Evolutionary conservation across 2,329 filamentous ascomycete species (phyloP), one percentile per base, ranked within the genome.

Genomic region (Polytolypa hystricis): DNA sequence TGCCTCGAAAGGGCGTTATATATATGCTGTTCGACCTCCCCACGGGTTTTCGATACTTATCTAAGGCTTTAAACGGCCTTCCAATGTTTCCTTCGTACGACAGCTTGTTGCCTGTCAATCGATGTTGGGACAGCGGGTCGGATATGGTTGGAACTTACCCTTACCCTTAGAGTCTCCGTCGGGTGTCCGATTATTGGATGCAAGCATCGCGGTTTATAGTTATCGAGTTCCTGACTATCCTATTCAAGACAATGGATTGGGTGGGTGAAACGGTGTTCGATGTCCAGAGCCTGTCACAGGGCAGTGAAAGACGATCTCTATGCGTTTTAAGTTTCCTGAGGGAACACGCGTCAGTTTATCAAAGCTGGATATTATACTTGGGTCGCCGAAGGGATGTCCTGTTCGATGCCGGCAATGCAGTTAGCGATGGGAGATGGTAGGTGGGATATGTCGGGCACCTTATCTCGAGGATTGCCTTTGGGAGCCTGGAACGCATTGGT

Each of bases 91-190:
- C 73, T 38, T 20, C 30, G 70, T 73, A 74, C 77, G 73, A 65
- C 49, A 61, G 67, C 58, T 69, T 54, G 65, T 66, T 61, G 65
- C 49, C 47, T 37, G 47, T 44, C 43, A 46, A 45, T 42, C 46
- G 46, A 49, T 42, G 47, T 64, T 62, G 58, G 60, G 52, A 56
- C 53, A 55, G 55, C 59, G 65, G 64, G 63, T 73, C 71, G 74
- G 79, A 75, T 26, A 69, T 68, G 67, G 63, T 80, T 78, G 84
- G 83, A 87, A 87, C 83, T 87, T 93, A 94, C n/a, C n/a, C n/a
- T n/a, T n/a, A 93, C 87, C 87, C 87, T 94, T 94, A 82, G 73
- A 67, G 67, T 62, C 66, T 33, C 57, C 61, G 67, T 77, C 81
- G 82, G 84, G 78, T 76, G 55, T 58, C 50, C 51, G 45, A 10